These are phyloP conservation scores for Nothomitra cinnamomea DNA, from an alignment of 2,329 filamentous ascomycete genomes.

Conservation along the genomic window DNA sequence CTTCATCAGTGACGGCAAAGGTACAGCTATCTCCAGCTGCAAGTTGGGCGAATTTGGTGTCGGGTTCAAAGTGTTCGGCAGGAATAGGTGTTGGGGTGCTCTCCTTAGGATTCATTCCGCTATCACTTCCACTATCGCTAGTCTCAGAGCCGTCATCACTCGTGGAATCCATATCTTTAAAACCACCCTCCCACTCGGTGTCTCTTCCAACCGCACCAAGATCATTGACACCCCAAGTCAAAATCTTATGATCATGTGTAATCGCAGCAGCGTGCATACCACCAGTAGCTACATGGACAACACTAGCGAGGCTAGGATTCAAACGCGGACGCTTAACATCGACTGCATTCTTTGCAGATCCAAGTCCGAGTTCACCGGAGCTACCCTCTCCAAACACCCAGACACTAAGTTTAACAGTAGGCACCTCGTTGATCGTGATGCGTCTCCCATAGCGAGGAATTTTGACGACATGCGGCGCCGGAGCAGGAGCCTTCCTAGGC, in stretches of 20 bases:
- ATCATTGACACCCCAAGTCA: conserved; percentile 81
- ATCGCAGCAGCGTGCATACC: conserved; percentile 69
- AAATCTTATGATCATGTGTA: conserved; percentile 63
- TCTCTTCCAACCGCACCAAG: conserved; percentile 64
- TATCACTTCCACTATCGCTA: conserved; percentile 17
- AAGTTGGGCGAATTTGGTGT: conserved; percentile 37
- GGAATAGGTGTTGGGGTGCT: conserved; percentile 35
- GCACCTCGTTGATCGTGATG: conserved; percentile 43
- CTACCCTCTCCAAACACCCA: conserved; percentile 69
- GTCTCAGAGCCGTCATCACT: conserved; percentile 33
- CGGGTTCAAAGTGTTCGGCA: conserved; percentile 30
- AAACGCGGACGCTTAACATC: conserved; percentile 61
- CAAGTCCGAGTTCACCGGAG: conserved; percentile 69
- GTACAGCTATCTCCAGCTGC: conserved; percentile 41
- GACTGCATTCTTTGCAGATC: conserved; percentile 44
- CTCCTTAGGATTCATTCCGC: conserved; percentile 39
- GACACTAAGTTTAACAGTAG: conserved; percentile 48
- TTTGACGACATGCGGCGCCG: conserved; percentile 8
- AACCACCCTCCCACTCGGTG: conserved; percentile 49
- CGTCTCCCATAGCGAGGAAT: conserved; percentile 12
- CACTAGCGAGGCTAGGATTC: conserved; percentile 44
- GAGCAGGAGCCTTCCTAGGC: conserved; percentile 7
- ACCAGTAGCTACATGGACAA: conserved; percentile 61
- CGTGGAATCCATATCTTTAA: conserved; percentile 36
- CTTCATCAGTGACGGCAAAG: conserved; percentile 43